These are phyloP conservation scores for Halophytophthora polymorphica DNA, from an alignment of 352 stramenopile genomes.

Conservation along the genomic window DNA sequence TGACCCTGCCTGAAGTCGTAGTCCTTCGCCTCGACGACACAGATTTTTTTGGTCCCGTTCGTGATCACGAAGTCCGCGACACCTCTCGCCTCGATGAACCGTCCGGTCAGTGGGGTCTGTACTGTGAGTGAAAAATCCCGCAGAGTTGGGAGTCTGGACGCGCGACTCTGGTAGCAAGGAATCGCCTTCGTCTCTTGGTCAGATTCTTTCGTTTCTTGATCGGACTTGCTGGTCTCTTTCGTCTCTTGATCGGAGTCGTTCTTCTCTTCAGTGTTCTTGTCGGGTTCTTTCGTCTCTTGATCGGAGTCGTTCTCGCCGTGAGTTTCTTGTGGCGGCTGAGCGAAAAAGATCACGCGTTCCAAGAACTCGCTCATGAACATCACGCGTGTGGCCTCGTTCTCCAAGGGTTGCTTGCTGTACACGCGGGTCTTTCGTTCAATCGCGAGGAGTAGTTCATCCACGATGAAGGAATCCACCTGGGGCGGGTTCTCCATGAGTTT, in stretches of 20 bases:
- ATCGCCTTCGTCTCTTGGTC: too few species aligned
- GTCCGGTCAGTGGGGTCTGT: too few species aligned
- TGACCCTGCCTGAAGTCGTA: not conserved
- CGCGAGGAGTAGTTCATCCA: not conserved
- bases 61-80: not conserved
- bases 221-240: not conserved
- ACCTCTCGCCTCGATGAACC: not conserved
- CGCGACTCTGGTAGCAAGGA: too few species aligned
- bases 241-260: too few species aligned
- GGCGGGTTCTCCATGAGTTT: too few species aligned
- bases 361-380: not conserved
- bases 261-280: not conserved
- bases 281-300: not conserved
- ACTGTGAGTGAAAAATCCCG: too few species aligned
- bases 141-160: too few species aligned
- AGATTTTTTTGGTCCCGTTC: not conserved
- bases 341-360: not conserved
- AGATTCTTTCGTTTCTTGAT: not conserved
- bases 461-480: not conserved
- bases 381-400: not conserved
- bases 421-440: not conserved
- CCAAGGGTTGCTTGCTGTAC: not conserved
- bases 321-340: not conserved
- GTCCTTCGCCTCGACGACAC: not conserved
- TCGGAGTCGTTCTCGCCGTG: not conserved